These are phyloP conservation scores for Anaeromyces robustus DNA, from an alignment of 192 early-diverging fungal genomes.

Conservation along the genomic window DNA sequence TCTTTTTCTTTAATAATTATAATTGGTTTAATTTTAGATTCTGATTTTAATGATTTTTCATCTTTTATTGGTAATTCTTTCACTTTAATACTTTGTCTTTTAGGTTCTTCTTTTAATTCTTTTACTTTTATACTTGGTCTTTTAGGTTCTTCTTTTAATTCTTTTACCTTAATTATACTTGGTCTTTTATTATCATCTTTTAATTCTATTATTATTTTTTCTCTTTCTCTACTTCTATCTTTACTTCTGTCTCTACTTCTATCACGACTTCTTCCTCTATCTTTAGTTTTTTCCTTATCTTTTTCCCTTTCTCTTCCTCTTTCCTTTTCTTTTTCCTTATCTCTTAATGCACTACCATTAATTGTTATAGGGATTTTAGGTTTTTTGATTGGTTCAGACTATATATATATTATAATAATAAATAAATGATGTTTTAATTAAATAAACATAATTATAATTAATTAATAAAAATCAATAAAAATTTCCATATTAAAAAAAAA, in stretches of 20 bases:
- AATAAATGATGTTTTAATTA: not conserved
- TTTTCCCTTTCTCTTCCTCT: not conserved
- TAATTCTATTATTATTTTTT: not conserved
- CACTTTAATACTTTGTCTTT: too few species aligned
- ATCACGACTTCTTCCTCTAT: not conserved
- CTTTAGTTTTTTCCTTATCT: not conserved
- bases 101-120: not conserved
- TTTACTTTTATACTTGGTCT: not conserved
- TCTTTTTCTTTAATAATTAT: not conserved
- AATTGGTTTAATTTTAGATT: not conserved
- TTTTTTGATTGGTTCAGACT: not conserved
- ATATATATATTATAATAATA: not conserved
- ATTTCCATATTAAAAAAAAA: too few species aligned
- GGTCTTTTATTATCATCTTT: not conserved
- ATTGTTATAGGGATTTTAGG: not conserved
- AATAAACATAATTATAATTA: too few species aligned
- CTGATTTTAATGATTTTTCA: not conserved
- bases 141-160: not conserved
- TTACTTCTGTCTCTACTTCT: not conserved
- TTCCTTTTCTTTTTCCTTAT: not conserved
- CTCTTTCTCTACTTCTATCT: not conserved
- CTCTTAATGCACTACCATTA: not conserved
- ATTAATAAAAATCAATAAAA: too few species aligned
- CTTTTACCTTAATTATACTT: not conserved
- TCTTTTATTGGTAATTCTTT: not conserved